phyloP scores from a whole-genome alignment of 805 yeast genomes.

The Isabelozyma gotoi region DNA sequence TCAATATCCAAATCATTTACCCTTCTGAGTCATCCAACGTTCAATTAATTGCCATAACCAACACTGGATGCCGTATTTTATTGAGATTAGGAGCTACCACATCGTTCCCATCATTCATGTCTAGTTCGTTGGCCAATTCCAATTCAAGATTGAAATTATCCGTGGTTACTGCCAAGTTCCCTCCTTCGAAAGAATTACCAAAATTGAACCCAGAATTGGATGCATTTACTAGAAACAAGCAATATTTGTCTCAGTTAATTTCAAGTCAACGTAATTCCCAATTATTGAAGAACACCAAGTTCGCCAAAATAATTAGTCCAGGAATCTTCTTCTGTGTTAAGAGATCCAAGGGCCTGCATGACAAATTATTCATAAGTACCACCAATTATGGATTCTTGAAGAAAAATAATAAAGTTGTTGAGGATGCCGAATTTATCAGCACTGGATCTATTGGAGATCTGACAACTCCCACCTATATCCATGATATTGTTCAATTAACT shows the following conservation, averaged over 20 bases:
- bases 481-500: conserved; percentile 70
- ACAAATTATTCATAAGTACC: conserved; percentile 67
- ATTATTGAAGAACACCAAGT: conserved; percentile 57
- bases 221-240: conserved; percentile 40
- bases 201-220: conserved; percentile 40
- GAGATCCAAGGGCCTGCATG: conserved; percentile 39
- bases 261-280: conserved; percentile 49
- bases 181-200: conserved; percentile 56
- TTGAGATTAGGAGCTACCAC: conserved; percentile 47
- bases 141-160: conserved; percentile 32
- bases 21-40: conserved; percentile 65
- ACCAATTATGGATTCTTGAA: conserved; percentile 85
- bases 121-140: conserved; percentile 17
- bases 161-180: conserved; percentile 55
- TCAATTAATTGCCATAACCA: conserved; percentile 75
- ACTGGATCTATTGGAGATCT: conserved; percentile 19
- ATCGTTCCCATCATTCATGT: conserved; percentile 22
- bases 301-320: conserved; percentile 70
- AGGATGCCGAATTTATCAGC: conserved; percentile 74
- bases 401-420: conserved; percentile 67
- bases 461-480: conserved; percentile 44
- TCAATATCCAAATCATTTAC: conserved; percentile 61
- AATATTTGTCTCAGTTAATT: conserved; percentile 37
- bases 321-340: conserved; percentile 79
- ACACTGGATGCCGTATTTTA: conserved; percentile 79